Percentiles rank a stretch among this genome's conserved stretches.
phyloP scores from a whole-genome alignment of 176 grass and related monocot species.

The Zoysia japonica region DNA sequence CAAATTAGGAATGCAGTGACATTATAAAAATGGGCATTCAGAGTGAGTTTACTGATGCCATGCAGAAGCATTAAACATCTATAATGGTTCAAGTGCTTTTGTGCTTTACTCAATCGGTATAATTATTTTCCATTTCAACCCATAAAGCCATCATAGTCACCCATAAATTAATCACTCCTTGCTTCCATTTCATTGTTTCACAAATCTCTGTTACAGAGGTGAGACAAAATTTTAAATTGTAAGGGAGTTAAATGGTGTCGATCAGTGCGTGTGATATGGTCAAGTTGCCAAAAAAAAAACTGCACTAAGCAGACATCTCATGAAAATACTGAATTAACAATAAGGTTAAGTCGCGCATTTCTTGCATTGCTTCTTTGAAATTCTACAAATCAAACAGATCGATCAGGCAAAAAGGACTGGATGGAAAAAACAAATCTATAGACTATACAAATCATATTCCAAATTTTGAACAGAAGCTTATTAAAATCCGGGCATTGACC shows the following conservation, averaged over 20 bases:
- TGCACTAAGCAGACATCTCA: background rate
- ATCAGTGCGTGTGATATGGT: background rate
- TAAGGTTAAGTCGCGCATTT: background rate
- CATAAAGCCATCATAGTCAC: constrained; percentile 4
- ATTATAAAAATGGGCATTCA: constrained; percentile 9
- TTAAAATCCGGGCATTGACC: constrained; percentile 8
- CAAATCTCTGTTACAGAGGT: background rate
- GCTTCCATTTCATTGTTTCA: background rate
- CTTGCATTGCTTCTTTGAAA: too few relatives aligned
- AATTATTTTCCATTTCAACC: background rate
- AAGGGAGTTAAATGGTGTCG: background rate
- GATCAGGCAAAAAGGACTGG: background rate
- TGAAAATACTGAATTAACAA: background rate
- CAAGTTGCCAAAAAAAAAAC: background rate
- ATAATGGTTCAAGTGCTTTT: background rate
- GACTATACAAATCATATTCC: background rate
- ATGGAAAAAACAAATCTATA: background rate
- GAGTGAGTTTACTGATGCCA: background rate
- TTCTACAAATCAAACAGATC: too few relatives aligned
- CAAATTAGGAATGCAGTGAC: background rate
- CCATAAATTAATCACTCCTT: background rate
- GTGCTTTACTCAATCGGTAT: background rate
- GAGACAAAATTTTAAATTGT: background rate
- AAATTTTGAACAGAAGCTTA: background rate
- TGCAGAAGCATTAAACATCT: background rate